phyloP scores from a whole-genome alignment of 768 basidiomycete genomes.

The Macrolepiota albuminosa region DNA sequence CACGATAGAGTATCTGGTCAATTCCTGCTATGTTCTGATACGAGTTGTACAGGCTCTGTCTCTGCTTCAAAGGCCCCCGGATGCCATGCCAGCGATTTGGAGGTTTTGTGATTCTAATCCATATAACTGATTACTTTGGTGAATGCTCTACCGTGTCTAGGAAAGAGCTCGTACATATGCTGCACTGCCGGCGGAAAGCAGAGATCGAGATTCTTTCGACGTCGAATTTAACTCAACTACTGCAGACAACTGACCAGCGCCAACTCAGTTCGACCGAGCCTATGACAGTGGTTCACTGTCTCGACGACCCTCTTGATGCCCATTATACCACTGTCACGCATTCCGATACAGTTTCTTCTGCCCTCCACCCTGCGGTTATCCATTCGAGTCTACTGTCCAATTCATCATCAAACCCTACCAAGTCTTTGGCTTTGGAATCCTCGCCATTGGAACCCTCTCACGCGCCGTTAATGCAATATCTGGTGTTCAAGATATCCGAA shows the following conservation, averaged over 20 bases:
- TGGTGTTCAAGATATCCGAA: conserved; percentile 20
- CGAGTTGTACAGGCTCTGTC: conserved; percentile 47
- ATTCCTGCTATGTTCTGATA: neutral
- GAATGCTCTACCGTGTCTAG: conserved; percentile 31
- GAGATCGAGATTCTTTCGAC: conserved; percentile 76
- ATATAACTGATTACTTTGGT: neutral
- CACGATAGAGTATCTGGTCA: neutral
- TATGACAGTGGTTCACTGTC: neutral
- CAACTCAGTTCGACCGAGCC: conserved; percentile 1
- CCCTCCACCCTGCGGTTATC: neutral
- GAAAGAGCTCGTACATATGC: conserved; percentile 75
- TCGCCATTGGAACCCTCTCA: conserved; percentile 12
- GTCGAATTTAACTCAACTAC: conserved; percentile 3
- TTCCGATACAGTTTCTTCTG: neutral
- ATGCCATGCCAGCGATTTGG: conserved; percentile 56
- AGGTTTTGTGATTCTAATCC: conserved; percentile 37
- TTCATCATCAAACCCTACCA: conserved; percentile 1
- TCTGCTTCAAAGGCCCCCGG: conserved; percentile 46
- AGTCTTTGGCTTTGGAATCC: neutral
- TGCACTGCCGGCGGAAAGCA: conserved; percentile 82
- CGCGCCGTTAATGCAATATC: conserved; percentile 19
- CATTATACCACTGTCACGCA: neutral
- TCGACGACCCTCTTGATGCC: neutral
- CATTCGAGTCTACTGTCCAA: conserved; percentile 6
- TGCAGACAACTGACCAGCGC: neutral